These are phyloP conservation scores for Colletotrichum phormii DNA, from an alignment of 2,329 filamentous ascomycete species.

Conservation along the genomic window DNA sequence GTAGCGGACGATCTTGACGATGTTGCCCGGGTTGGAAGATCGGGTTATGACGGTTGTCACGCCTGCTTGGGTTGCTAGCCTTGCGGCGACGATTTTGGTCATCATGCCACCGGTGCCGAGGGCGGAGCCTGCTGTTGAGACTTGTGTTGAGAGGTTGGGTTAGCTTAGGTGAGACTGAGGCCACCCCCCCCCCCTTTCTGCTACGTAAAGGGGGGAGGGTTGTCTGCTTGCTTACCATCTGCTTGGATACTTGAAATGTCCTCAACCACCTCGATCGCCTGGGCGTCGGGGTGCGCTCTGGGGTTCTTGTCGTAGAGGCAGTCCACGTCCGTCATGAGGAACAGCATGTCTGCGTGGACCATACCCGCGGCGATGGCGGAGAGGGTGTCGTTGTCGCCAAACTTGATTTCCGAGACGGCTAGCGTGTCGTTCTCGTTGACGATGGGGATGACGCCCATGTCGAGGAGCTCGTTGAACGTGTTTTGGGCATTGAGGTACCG, in stretches of 20 bases:
- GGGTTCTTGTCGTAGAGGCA: constrained; percentile 98
- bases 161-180: neutral
- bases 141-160: constrained; percentile 52
- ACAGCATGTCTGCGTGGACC: constrained; percentile 96
- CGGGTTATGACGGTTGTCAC: constrained; percentile 96
- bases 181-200: too few relatives aligned
- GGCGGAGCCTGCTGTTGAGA: constrained; percentile 88
- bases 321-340: constrained; percentile 99
- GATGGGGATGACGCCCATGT: constrained; percentile 97
- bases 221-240: constrained; percentile 68
- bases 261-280: constrained; percentile 90
- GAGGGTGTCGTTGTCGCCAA: constrained; percentile 97
- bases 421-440: constrained; percentile 99
- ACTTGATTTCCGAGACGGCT: constrained; percentile 98
- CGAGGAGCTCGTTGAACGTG: constrained; percentile 87
- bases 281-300: constrained; percentile 83
- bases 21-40: constrained; percentile 93
- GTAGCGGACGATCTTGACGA: constrained; percentile 86
- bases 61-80: constrained; percentile 91
- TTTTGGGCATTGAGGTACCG: constrained; percentile 98
- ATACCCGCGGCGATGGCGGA: constrained; percentile 97
- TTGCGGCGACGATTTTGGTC: constrained; percentile 95
- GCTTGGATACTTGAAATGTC: constrained; percentile 86
- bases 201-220: neutral
- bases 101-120: constrained; percentile 97